Conservation (phyloP, 768 basidiomycete species). For the Pleurotus tuber-regium region DNA sequence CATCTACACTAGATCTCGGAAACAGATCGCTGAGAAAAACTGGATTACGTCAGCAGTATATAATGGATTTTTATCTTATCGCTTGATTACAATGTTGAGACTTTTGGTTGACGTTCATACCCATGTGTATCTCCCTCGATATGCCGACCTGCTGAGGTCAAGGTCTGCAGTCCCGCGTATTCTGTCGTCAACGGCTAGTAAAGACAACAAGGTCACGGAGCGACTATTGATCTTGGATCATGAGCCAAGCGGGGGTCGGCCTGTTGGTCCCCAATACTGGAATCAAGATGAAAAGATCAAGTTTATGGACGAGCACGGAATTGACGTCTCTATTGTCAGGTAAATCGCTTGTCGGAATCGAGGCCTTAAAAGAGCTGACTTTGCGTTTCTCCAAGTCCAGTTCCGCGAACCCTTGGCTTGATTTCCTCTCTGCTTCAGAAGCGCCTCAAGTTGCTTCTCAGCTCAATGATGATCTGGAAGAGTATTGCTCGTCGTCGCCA, state of each 20-base stretch:
- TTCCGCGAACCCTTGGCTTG: constrained; percentile 90
- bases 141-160: constrained; percentile 65
- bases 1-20: constrained; percentile 1
- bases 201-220: constrained; percentile 55
- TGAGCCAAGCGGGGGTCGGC: constrained; percentile 76
- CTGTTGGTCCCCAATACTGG: constrained; percentile 80
- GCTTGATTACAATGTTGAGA: constrained; percentile 25
- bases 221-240: constrained; percentile 76
- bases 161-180: constrained; percentile 68
- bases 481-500: constrained; percentile 72
- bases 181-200: constrained; percentile 36
- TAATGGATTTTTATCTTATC: constrained; percentile 6
- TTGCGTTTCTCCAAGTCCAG: constrained; percentile 32
- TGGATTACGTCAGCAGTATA: constrained; percentile 8
- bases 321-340: constrained; percentile 80
- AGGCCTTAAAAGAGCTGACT: constrained; percentile 8
- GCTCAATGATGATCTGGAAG: constrained; percentile 75
- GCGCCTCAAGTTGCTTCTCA: constrained; percentile 66
- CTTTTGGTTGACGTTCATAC: constrained; percentile 81
- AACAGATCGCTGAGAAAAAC: background rate
- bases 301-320: constrained; percentile 85
- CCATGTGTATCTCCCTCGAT: constrained; percentile 81
- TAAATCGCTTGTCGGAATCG: constrained; percentile 20
- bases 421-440: constrained; percentile 71
- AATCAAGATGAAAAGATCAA: constrained; percentile 69